Evolutionary conservation across 495 filamentous ascomycete species (phyloP).

Genomic region (Neurospora sp.): DNA sequence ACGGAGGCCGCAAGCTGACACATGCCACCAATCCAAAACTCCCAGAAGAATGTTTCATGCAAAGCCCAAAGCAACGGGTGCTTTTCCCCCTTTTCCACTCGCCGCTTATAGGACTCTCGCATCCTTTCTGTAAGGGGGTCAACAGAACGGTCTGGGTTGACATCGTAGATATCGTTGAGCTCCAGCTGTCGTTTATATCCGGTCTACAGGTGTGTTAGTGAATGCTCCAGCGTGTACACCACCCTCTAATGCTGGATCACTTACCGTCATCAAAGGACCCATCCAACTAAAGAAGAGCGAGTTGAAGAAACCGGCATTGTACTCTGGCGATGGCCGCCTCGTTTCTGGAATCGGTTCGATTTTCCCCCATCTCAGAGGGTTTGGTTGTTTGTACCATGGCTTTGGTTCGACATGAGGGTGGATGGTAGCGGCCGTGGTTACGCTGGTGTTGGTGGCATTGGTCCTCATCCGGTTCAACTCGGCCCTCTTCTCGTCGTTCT

Average conservation of each 20-base stretch:
- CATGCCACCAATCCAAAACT: conserved; percentile 74
- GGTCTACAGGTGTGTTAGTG: conserved; percentile 27
- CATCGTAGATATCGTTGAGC: conserved; percentile 72
- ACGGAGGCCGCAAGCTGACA: conserved; percentile 65
- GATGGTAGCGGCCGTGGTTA: conserved; percentile 20
- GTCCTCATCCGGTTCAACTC: conserved; percentile 33
- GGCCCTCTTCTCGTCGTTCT: conserved; percentile 8
- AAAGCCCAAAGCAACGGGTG: conserved; percentile 69
- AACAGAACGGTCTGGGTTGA: conserved; percentile 71
- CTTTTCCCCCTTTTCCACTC: conserved; percentile 55
- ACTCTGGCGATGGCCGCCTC: conserved; percentile 44
- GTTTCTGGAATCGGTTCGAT: conserved; percentile 51
- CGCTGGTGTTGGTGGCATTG: conserved; percentile 35
- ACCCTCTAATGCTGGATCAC: conserved; percentile 12
- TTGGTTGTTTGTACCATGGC: conserved; percentile 50
- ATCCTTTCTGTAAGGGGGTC: conserved; percentile 55
- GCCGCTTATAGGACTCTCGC: conserved; percentile 53
- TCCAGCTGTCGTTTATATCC: conserved; percentile 83
- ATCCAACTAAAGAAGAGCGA: conserved; percentile 58
- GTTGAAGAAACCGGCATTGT: conserved; percentile 49
- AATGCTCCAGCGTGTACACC: neutral
- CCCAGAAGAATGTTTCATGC: conserved; percentile 75
- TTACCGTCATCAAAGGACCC: conserved; percentile 54
- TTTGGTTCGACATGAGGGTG: conserved; percentile 26
- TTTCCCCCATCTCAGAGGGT: conserved; percentile 51